phyloP scores from a whole-genome alignment of 306 rosid genomes.

The Spatholobus suberectus region DNA sequence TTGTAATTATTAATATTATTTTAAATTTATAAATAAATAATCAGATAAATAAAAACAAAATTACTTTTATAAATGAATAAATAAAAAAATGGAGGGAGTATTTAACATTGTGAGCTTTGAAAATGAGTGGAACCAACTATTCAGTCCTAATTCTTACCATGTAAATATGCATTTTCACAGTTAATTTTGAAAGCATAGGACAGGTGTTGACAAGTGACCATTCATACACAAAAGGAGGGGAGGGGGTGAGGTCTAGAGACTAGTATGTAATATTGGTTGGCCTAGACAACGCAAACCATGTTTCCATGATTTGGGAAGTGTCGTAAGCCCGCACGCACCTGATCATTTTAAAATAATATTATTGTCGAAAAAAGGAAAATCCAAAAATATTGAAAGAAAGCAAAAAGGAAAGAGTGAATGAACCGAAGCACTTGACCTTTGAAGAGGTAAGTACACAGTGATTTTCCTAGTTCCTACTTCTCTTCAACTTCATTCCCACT shows the following conservation, averaged over 20 bases:
- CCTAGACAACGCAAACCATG: slow-evolving; percentile 34
- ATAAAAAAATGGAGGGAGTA: not conserved
- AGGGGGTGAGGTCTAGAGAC: slow-evolving; percentile 43
- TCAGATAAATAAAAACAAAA: not conserved
- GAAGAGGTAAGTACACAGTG: slow-evolving; percentile 35
- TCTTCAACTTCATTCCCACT: not conserved
- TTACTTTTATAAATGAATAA: not conserved
- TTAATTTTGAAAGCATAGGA: slow-evolving; percentile 12
- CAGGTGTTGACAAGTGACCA: slow-evolving; percentile 46
- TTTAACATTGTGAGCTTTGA: not conserved
- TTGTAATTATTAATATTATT: too few relatives aligned
- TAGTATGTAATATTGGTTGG: slow-evolving; percentile 12
- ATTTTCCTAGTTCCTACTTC: not conserved
- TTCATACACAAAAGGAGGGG: slow-evolving; percentile 32
- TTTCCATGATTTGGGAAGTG: slow-evolving; percentile 27
- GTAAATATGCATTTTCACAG: not conserved
- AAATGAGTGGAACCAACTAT: not conserved
- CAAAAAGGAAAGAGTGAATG: not conserved
- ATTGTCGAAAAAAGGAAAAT: not conserved
- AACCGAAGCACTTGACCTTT: slow-evolving; percentile 14
- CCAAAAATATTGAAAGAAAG: not conserved
- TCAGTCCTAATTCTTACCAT: not conserved
- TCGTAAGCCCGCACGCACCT: slow-evolving; percentile 40
- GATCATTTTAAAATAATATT: not conserved
- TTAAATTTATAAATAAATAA: not conserved